Percentiles rank a stretch among this genome's conserved stretches.
phyloP scores from a whole-genome alignment of 345 rosid genomes.

The Trapa bicornis region DNA sequence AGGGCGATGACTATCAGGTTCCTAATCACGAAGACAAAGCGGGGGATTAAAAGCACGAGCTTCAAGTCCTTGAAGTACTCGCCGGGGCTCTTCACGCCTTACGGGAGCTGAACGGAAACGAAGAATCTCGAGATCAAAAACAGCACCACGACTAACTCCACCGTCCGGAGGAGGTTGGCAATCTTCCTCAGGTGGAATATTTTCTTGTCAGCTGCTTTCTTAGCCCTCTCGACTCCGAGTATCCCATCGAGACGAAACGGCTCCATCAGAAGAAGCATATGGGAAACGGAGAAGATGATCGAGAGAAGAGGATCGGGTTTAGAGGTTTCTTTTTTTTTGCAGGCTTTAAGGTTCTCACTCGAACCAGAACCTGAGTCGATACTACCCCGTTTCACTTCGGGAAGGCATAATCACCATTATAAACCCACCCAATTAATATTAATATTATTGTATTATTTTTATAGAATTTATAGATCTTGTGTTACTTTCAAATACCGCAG shows the following conservation, averaged over 20 bases:
- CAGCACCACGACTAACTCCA: constrained; percentile 43
- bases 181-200: constrained; percentile 26
- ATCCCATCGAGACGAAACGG: constrained; percentile 28
- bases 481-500: too few relatives aligned
- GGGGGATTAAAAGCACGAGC: constrained; percentile 40
- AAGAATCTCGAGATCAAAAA: constrained; percentile 43
- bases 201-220: constrained; percentile 28
- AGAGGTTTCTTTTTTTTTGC: not conserved
- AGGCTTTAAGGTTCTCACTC: constrained; percentile 15
- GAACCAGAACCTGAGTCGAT: constrained; percentile 13
- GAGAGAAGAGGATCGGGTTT: not conserved
- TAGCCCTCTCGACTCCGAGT: constrained; percentile 44
- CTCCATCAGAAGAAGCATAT: constrained; percentile 34
- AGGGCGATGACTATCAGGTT: constrained; percentile 65
- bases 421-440: too few relatives aligned
- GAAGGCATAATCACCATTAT: too few relatives aligned
- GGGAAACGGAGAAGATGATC: not conserved
- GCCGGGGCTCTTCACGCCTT: constrained; percentile 43
- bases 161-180: constrained; percentile 39
- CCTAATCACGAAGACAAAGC: constrained; percentile 65
- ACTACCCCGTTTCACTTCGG: too few relatives aligned
- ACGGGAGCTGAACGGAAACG: constrained; percentile 29
- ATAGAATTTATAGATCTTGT: too few relatives aligned
- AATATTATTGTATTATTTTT: too few relatives aligned
- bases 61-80: constrained; percentile 44